Base-by-base conservation (phyloP, 1,139 yeast species). In the Arxiozyma slooffiae region DNA sequence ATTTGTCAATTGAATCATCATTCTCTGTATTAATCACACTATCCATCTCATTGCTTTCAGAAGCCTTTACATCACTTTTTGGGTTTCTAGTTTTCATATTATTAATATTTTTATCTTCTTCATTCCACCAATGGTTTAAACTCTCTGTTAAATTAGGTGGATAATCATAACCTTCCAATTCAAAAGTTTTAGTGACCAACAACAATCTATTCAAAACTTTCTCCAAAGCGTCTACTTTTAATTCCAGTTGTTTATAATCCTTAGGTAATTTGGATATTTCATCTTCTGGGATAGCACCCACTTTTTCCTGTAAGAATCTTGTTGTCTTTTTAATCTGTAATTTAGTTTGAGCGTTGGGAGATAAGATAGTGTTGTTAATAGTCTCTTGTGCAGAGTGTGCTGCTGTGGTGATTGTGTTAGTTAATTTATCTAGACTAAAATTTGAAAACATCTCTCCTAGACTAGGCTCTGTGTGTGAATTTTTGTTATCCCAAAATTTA, bases 61-160 rank as follows among this genome's bases (percentile, higher is more conserved):
- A 37, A 4, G 9, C 38, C 7, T 17, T 9, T 9, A 20, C 38
- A 18, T 30, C 23, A 26, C 18, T 20, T 7, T 18, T 14, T 11
- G 30, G 16, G 7, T 20, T 11, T 14, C 26, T 14, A 39, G 16
- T 26, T 21, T 34, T n/a, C n/a, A n/a, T n/a, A n/a, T n/a, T n/a
- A n/a, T n/a, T n/a, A n/a, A n/a, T n/a, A n/a, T n/a, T 38, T 18
- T 30, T 17, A 54, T 46, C 47, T 9, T 39, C 48, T 22, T 48
- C 48, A 21, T 78, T 77, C 56, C 87, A 78, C 60, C 82, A 80
- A 58, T 82, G 84, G 48, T 80, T 69, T 34, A 78, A 64, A 38
- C 80, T 61, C 72, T 85, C 77, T 59, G 78, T 64, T 64, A 81
- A 72, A 49, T 83, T 85, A 40, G 88, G 88, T 34, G 89, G 89